These are phyloP conservation scores for Pythium biforme DNA, from an alignment of 352 stramenopile species.

Conservation along the genomic window DNA sequence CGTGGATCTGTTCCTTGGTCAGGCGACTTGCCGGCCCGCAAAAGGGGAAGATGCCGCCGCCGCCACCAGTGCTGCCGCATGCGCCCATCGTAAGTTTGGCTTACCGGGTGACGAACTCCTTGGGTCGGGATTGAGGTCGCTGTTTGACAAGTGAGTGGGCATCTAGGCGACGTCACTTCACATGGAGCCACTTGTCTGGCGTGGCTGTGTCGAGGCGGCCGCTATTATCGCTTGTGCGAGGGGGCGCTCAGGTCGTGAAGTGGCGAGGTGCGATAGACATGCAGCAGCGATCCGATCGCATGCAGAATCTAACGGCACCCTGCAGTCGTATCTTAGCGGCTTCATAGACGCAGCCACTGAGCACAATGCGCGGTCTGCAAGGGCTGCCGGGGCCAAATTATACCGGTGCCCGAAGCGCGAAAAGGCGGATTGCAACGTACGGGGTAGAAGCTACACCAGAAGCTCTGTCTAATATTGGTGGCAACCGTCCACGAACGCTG, in stretches of 20 bases:
- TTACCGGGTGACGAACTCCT: not conserved
- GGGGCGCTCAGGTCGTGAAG: constrained; percentile 5
- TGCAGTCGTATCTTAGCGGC: not conserved
- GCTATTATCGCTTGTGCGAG: not conserved
- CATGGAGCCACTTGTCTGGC: not conserved
- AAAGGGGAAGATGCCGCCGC: constrained; percentile 1
- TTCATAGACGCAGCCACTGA: not conserved
- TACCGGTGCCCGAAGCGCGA: no score
- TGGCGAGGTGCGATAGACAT: constrained; percentile 3
- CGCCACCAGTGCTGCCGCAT: constrained; percentile 4
- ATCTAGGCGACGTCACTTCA: not conserved
- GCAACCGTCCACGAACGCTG: not conserved
- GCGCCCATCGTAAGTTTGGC: not conserved
- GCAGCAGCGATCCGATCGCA: constrained; percentile 5
- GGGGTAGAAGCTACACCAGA: not conserved
- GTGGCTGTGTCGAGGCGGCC: not conserved
- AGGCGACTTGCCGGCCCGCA: constrained; percentile 7
- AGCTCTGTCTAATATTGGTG: not conserved
- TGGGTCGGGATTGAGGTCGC: not conserved
- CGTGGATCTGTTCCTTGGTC: constrained; percentile 28
- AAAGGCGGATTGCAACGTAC: no score
- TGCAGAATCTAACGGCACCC: not conserved
- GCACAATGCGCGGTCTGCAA: no score
- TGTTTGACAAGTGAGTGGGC: constrained; percentile 7
- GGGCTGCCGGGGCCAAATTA: no score